These are phyloP conservation scores for Cyberlindnera mississippiensis DNA, from an alignment of 805 yeast genomes.

Conservation along the genomic window DNA sequence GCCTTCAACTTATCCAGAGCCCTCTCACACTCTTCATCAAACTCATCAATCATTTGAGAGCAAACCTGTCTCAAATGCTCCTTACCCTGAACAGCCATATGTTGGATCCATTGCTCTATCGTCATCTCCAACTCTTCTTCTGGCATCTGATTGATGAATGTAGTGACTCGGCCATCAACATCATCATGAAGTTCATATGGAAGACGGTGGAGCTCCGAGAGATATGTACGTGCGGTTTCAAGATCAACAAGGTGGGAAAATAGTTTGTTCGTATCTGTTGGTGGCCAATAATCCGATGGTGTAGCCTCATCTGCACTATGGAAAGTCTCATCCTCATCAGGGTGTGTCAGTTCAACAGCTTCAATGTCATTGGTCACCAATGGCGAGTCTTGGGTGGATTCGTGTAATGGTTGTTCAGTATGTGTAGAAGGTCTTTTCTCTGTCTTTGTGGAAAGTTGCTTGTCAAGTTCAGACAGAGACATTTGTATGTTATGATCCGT, in stretches of 20 bases:
- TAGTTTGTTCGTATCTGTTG: slow-evolving; percentile 29
- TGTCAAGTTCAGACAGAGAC: background rate
- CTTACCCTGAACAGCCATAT: slow-evolving; percentile 52
- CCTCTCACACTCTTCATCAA: slow-evolving; percentile 44
- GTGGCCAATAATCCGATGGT: slow-evolving; percentile 23
- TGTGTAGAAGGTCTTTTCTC: background rate
- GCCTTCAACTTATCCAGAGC: slow-evolving; percentile 43
- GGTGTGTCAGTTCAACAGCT: too few relatives aligned
- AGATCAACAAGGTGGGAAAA: slow-evolving; percentile 29
- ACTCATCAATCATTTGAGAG: slow-evolving; percentile 42
- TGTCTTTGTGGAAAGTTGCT: background rate
- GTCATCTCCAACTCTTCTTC: slow-evolving; percentile 64
- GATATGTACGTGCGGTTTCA: slow-evolving; percentile 28
- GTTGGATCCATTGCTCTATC: slow-evolving; percentile 63
- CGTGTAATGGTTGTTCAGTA: background rate
- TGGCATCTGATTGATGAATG: slow-evolving; percentile 66
- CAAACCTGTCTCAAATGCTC: slow-evolving; percentile 44
- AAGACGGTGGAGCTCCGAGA: slow-evolving; percentile 17
- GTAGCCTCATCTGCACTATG: slow-evolving; percentile 13
- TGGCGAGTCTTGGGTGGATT: background rate
- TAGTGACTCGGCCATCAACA: slow-evolving; percentile 58
- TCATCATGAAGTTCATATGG: slow-evolving; percentile 49
- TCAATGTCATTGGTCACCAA: too few relatives aligned
- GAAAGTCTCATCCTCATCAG: slow-evolving; percentile 4
- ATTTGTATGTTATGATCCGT: slow-evolving; percentile 26